Base-by-base conservation (phyloP, 169 alveolate genomes). In the Plasmodium sp. region DNA sequence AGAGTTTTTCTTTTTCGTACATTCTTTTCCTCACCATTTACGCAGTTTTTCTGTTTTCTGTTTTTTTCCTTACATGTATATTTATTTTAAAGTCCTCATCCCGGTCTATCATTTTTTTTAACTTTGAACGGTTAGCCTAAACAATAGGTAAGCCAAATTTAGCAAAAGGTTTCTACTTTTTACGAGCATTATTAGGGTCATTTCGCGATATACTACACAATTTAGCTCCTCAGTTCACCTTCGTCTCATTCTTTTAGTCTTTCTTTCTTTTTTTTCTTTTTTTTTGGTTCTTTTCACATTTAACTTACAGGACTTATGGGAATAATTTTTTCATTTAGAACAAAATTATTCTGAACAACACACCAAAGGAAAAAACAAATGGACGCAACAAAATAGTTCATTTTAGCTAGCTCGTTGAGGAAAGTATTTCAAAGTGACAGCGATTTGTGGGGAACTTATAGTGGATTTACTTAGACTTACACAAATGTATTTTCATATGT, bases 51-150 rank as follows among this genome's bases (percentile, higher is more conserved):
- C 39, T 45, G 33, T 84, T 43, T 2, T 74, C 18, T 74, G 12
- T 80, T 48, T 45, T 27, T 74, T 22, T 54, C 75, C 72, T 88
- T 80, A 88, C 94, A 10, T 88, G 94, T 88, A 88, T 88, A 71
- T 88, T 88, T 88, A 88, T 88, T 45, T 88, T 88, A 67, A 88
- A 88, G 73, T 88, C 94, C 54, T 88, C 94, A 81, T 88, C 94
- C n/a, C 83, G 75, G 36, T 88, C 94, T 34, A 67, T 41, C 88
- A 79, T 79, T 88, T 88, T 88, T 88, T 88, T 88, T 88, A 88
- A 88, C 18, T 88, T 88, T 62, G 88, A 79, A 27, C 94, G 94
- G 51, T 81, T 81, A 22, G 94, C 94, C 94, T 88, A 51, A 22
- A 31, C 34, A 48, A 58, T 43, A 22, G 48, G 31, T 18, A 39